Percentiles rank a stretch among this genome's conserved stretches.
These are phyloP conservation scores for Trichophaea hybrida DNA, from an alignment of 2,329 filamentous ascomycete species.

Conservation along the genomic window DNA sequence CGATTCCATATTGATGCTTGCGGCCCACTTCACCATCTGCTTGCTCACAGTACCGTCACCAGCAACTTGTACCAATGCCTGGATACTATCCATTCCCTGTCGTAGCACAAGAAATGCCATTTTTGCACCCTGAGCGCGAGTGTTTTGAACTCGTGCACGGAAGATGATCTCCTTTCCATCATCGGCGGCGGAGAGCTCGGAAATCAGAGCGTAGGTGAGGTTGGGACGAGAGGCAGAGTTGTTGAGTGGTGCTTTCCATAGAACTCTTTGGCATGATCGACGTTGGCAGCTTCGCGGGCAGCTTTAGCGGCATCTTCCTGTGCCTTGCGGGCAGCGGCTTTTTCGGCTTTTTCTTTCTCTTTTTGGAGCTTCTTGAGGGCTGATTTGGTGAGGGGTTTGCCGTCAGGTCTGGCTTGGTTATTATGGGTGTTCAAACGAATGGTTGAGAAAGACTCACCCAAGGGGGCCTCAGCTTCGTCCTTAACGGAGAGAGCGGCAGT, in stretches of 20 bases:
- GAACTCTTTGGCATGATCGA: constrained; percentile 56
- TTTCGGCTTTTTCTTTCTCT: constrained; percentile 75
- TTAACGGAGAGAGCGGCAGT: constrained; percentile 6
- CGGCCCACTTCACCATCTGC: constrained; percentile 91
- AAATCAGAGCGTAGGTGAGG: constrained; percentile 45
- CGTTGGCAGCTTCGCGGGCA: constrained; percentile 46
- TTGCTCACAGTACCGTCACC: constrained; percentile 53
- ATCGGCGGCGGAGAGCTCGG: constrained; percentile 38
- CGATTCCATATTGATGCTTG: constrained; percentile 60
- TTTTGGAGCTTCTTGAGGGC: constrained; percentile 77
- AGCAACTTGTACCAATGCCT: constrained; percentile 60
- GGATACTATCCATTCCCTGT: constrained; percentile 63
- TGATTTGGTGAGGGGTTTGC: constrained; percentile 53
- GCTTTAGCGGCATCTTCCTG: constrained; percentile 58
- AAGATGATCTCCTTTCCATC: constrained; percentile 59
- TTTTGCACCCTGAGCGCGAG: constrained; percentile 76
- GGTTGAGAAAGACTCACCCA: constrained; percentile 4
- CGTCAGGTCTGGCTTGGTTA: constrained; percentile 29
- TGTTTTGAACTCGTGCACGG: constrained; percentile 73
- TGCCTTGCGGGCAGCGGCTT: constrained; percentile 52
- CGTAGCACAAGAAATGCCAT: constrained; percentile 80
- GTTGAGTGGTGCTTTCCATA: constrained; percentile 58
- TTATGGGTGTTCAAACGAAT: background rate
- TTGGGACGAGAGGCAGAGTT: constrained; percentile 42
- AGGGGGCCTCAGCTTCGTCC: background rate